These are phyloP conservation scores for Chlorella sorokiniana DNA, from an alignment of 139 green algal genomes.

Conservation along the genomic window DNA sequence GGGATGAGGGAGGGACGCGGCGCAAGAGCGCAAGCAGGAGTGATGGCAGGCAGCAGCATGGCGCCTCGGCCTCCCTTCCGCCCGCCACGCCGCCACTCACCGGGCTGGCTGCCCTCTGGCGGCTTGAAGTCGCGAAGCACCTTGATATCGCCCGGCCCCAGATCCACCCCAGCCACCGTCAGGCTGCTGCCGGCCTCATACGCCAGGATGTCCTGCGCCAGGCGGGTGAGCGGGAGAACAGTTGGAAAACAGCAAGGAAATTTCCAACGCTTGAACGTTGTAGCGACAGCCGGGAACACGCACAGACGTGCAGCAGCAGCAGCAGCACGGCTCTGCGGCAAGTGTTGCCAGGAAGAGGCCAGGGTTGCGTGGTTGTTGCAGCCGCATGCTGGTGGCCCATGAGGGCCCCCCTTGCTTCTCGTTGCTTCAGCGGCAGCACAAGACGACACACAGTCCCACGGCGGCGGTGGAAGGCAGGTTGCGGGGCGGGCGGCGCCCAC, in stretches of 20 bases:
- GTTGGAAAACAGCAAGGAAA: not conserved
- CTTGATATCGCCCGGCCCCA: conserved; percentile 83
- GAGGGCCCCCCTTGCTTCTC: too few species aligned
- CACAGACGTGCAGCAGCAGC: too few species aligned
- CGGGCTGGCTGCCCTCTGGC: conserved; percentile 48
- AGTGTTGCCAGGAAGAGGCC: too few species aligned
- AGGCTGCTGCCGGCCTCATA: conserved; percentile 69
- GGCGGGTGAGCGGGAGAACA: not conserved
- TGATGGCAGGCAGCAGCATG: not conserved
- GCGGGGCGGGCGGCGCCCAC: too few species aligned
- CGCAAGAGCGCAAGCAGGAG: not conserved
- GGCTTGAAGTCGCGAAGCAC: conserved; percentile 82
- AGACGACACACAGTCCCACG: too few species aligned
- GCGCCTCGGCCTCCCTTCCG: not conserved
- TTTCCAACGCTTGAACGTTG: not conserved
- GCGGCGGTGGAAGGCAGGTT: too few species aligned
- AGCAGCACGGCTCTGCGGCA: too few species aligned
- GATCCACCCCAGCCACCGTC: conserved; percentile 68
- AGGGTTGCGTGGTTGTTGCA: too few species aligned
- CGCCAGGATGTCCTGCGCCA: conserved; percentile 54
- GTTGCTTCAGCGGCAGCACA: too few species aligned
- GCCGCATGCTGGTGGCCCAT: too few species aligned
- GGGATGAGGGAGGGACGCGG: not conserved
- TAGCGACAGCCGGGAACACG: too few species aligned
- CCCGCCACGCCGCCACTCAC: not conserved